Base-by-base conservation (phyloP, 2,329 filamentous ascomycete genomes). In the Lachnellula subtilissima region DNA sequence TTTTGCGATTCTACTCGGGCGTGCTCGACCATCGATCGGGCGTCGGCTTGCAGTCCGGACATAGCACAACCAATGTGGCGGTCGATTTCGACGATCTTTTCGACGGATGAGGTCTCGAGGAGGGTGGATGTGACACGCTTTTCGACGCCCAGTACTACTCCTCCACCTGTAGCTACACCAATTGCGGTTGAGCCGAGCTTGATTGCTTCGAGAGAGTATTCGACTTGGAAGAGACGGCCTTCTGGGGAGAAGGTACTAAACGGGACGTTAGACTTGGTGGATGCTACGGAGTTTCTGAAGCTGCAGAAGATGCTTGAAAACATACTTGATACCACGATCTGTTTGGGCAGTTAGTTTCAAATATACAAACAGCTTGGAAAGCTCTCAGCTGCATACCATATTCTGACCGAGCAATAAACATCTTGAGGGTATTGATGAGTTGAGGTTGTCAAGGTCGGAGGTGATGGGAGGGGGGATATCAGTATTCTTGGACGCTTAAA, bases 381-480 rank as follows among this genome's bases (percentile, higher is more conserved):
- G 55, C 59, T 61, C 46, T 53, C 12, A 39, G 45, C 40, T 23
- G 67, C 87, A 80, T 83, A 94, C 93, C 94, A 81, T 99, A 99
- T 93, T 99, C 94, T 74, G 93, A 97, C 80, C 94, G 90, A 83
- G 94, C 92, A 84, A 99, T 97, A 85, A 99, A 99, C 94, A 96
- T 96, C 70, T 79, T 91, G 83, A 72, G 78, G 43, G 32, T 46
- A 36, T 49, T 25, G 32, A 45, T 14, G 39, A 17, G 42, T 19
- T 12, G 22, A 22, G 42, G 19, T 23, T 7, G 22, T n/a, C 43
- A 14, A 11, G 23, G 28, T 37, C 6, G 40, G 22, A 12, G 2
- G 23, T 52, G 15, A 19, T 19, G 55, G 39, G 6, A 25, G 53
- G 52, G 36, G n/a, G 37, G 40, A 43, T 25, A 32, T 47, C 32